Evolutionary conservation across 345 rosid genomes (phyloP).

Genomic region (Capsella bursapastoris): DNA sequence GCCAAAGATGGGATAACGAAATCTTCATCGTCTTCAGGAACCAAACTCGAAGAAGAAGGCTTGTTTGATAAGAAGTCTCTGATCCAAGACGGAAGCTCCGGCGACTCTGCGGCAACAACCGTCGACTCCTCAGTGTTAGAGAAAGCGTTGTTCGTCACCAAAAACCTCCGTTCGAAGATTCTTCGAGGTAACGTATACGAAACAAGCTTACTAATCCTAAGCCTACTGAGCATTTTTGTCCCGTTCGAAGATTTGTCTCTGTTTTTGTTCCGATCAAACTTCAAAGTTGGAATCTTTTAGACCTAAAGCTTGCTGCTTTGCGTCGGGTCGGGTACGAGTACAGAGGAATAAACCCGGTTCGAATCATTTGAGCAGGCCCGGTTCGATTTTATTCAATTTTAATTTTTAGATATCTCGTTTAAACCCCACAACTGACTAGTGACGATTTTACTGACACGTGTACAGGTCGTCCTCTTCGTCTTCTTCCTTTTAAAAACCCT

Average conservation of each 20-base stretch:
- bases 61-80: constrained; percentile 42
- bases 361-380: not conserved
- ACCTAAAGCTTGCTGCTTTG: constrained; percentile 34
- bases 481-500: constrained; percentile 23
- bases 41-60: constrained; percentile 25
- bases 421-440: constrained; percentile 18
- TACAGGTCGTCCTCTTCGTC: constrained; percentile 15
- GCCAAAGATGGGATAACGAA: constrained; percentile 81
- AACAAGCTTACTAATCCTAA: constrained; percentile 29
- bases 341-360: not conserved
- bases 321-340: constrained; percentile 1
- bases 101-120: constrained; percentile 55
- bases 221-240: constrained; percentile 28
- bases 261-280: constrained; percentile 20
- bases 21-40: constrained; percentile 51
- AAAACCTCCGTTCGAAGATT: constrained; percentile 20
- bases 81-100: constrained; percentile 76
- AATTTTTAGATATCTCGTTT: not conserved
- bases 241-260: constrained; percentile 8
- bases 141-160: constrained; percentile 33
- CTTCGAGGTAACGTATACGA: constrained; percentile 30
- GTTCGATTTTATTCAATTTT: not conserved
- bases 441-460: constrained; percentile 33
- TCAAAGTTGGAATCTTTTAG: not conserved
- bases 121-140: constrained; percentile 38